Percentiles rank a stretch among this genome's conserved stretches.
phyloP scores from a whole-genome alignment of 345 rosid species.

The Draba incana region DNA sequence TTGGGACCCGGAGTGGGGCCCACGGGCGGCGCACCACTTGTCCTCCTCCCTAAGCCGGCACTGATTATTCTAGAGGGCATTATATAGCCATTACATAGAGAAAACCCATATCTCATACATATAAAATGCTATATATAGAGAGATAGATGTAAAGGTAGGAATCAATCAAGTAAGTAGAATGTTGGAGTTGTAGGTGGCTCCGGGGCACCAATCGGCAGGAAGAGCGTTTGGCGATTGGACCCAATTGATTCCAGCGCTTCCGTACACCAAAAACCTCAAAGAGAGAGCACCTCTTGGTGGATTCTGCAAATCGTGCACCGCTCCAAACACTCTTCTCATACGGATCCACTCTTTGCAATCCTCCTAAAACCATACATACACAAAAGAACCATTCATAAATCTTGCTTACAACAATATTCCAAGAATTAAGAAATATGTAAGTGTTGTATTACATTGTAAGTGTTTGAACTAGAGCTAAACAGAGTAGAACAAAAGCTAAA shows the following conservation, averaged over 20 bases:
- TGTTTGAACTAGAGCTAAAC: not conserved
- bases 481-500: too few relatives aligned
- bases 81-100: constrained; percentile 29
- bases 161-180: constrained; percentile 53
- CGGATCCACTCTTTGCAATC: constrained; percentile 62
- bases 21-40: too few relatives aligned
- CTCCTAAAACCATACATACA: constrained; percentile 43
- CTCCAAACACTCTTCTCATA: constrained; percentile 79
- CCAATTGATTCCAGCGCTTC: constrained; percentile 57
- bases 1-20: too few relatives aligned
- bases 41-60: too few relatives aligned
- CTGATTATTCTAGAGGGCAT: constrained; percentile 21
- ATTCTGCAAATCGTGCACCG: constrained; percentile 61
- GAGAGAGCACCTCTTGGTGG: constrained; percentile 61
- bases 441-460: not conserved
- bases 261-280: constrained; percentile 59
- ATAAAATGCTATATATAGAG: constrained; percentile 16
- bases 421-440: not conserved
- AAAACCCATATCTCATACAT: constrained; percentile 23
- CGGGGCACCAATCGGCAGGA: constrained; percentile 68
- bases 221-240: constrained; percentile 53
- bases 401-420: not conserved
- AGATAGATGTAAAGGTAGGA: not conserved
- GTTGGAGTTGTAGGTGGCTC: constrained; percentile 59
- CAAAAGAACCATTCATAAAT: not conserved